Base-by-base conservation (phyloP, 2,329 filamentous ascomycete genomes). In the Penicillium sp. region DNA sequence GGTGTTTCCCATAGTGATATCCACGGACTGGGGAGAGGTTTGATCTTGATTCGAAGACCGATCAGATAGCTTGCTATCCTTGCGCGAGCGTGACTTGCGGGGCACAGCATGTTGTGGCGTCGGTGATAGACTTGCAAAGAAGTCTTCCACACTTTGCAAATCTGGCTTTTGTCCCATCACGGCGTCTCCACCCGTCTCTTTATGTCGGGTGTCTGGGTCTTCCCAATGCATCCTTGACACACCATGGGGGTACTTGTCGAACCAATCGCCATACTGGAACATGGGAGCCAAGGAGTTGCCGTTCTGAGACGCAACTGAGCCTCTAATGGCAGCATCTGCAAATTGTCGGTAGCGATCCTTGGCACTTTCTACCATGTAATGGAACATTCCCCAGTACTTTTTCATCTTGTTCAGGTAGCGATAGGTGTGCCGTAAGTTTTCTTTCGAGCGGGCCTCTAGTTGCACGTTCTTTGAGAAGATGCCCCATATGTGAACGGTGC, bases 251-350 rank as follows among this genome's bases (percentile, higher is more conserved):
- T 95, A 96, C 48, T 85, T 79, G 57, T 92, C 85, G 56, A 96
- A 96, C 92, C 92, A 96, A 64, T 96, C 92, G 35, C 89, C 88
- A 54, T 96, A 96, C 56, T 96, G 90, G 62, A 95, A 89, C 53
- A 95, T 84, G 6, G 76, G 74, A 4, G 76, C 74, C 4, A 75
- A 65, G n/a, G 61, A 53, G 8, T 49, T 49, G 20, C 56, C 57
- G 14, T 60, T 58, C 28, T 57, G 53, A 11, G 45, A 56, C 61
- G 42, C 67, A 60, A 47, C 72, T 9, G 60, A 72, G 7, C 85
- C 85, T 50, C 79, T 77, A 36, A 82, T 73, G 18, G 82, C 79
- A n/a, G 83, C 82, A 60, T 95, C 88, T 11, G 88, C 82, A 51
- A 88, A 90, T 32, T 80, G 78, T 35, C 84, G 79, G 59, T 95